A percentile compares a stretch with the other conserved stretches of the same genome.
phyloP scores from a whole-genome alignment of 1,139 yeast species.

The Yamadazyma conglobata region DNA sequence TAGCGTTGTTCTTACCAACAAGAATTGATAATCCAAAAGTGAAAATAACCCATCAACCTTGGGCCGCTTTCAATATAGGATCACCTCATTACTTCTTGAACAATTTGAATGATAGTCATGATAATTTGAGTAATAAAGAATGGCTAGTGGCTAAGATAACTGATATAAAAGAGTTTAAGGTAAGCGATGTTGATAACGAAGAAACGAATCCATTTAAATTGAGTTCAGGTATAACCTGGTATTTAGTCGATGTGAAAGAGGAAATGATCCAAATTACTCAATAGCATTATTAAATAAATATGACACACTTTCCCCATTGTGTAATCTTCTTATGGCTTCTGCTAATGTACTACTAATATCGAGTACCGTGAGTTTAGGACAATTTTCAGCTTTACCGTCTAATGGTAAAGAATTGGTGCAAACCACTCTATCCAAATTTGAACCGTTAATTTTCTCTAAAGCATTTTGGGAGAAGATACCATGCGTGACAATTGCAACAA shows the following conservation, averaged over 20 bases:
- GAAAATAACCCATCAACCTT: constrained; percentile 44
- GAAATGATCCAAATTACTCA: constrained; percentile 7
- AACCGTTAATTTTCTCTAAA: constrained; percentile 72
- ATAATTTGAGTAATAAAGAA: constrained; percentile 41
- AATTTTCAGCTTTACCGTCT: constrained; percentile 64
- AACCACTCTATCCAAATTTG: constrained; percentile 74
- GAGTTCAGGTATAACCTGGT: constrained; percentile 50
- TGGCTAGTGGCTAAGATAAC: constrained; percentile 70
- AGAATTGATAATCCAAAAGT: constrained; percentile 38
- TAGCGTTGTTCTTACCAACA: constrained; percentile 82
- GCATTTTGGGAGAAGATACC: constrained; percentile 92
- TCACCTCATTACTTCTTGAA: constrained; percentile 73
- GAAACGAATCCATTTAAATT: constrained; percentile 47
- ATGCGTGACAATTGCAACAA: constrained; percentile 94
- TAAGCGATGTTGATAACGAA: constrained; percentile 29
- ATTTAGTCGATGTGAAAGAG: constrained; percentile 44
- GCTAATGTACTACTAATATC: constrained; percentile 90
- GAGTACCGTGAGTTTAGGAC: constrained; percentile 75
- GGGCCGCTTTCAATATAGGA: constrained; percentile 86
- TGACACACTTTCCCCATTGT: constrained; percentile 94
- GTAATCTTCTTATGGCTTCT: constrained; percentile 94
- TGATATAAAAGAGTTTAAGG: constrained; percentile 45
- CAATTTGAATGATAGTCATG: constrained; percentile 18
- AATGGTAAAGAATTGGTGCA: constrained; percentile 96
- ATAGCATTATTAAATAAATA: constrained; percentile 73